Percentiles rank a stretch among this genome's conserved stretches.
phyloP scores from a whole-genome alignment of 2,329 filamentous ascomycete genomes.

The Talaromyces sp. region DNA sequence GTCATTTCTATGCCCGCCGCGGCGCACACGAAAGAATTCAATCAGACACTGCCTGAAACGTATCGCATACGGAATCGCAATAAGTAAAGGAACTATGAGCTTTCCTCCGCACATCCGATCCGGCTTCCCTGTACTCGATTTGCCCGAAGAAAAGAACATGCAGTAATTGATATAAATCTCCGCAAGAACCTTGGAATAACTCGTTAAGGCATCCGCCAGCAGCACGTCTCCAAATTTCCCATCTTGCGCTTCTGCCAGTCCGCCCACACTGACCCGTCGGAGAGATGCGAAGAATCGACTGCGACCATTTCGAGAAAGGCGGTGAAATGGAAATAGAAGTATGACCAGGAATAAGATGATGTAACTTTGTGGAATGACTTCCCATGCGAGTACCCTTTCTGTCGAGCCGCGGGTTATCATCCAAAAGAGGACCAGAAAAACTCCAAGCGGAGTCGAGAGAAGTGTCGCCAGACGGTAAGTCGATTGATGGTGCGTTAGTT shows the following conservation, averaged over 20 bases:
- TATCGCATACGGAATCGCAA: constrained; percentile 77
- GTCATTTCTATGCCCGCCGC: constrained; percentile 44
- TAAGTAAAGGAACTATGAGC: constrained; percentile 76
- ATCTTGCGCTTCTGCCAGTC: constrained; percentile 78
- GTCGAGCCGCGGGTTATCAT: constrained; percentile 67
- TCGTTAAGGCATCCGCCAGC: constrained; percentile 89
- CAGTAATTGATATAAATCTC: constrained; percentile 85
- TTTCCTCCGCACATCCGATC: constrained; percentile 77
- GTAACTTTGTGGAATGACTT: constrained; percentile 82
- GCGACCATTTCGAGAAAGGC: constrained; percentile 66
- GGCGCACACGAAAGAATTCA: constrained; percentile 71
- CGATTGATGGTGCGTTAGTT: constrained; percentile 72
- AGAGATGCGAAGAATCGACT: constrained; percentile 71
- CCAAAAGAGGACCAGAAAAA: constrained; percentile 82
- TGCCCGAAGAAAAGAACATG: constrained; percentile 75
- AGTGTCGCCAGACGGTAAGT: constrained; percentile 80
- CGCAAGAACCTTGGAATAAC: constrained; percentile 86
- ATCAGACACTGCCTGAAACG: constrained; percentile 88
- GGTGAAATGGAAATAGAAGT: constrained; percentile 69
- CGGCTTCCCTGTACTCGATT: constrained; percentile 73
- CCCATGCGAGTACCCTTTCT: constrained; percentile 68
- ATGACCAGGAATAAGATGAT: constrained; percentile 67
- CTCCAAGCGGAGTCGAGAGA: constrained; percentile 65
- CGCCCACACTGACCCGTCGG: constrained; percentile 75
- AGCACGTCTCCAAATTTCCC: constrained; percentile 94